phyloP scores from a whole-genome alignment of 768 basidiomycete species.

The Termitomyces sp. region DNA sequence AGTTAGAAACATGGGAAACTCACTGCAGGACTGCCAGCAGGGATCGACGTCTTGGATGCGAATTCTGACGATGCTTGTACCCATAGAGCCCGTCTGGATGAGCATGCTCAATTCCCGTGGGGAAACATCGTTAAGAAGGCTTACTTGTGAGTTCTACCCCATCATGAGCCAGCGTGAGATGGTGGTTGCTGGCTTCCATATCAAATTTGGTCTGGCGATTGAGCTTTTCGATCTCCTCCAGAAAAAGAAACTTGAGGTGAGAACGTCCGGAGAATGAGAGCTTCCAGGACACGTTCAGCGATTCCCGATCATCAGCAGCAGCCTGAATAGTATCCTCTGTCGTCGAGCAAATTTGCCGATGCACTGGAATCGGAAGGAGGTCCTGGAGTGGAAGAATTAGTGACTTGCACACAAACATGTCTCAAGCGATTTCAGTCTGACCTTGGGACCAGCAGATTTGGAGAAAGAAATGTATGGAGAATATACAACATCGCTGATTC shows the following conservation, averaged over 20 bases:
- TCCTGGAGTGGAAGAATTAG: conserved; percentile 2
- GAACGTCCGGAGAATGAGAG: conserved; percentile 25
- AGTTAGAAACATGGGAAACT: not conserved
- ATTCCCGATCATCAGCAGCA: conserved; percentile 15
- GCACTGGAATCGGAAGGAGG: conserved; percentile 16
- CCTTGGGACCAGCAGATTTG: conserved; percentile 25
- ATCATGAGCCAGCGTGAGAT: conserved; percentile 17
- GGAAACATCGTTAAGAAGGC: not conserved
- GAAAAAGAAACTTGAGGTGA: conserved; percentile 17
- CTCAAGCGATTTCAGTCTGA: conserved; percentile 1
- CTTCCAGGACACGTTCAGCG: conserved; percentile 30
- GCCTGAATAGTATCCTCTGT: not conserved
- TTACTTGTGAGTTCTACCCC: conserved; percentile 22
- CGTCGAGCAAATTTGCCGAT: conserved; percentile 23
- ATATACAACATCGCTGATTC: conserved; percentile 10
- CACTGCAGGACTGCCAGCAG: conserved; percentile 13
- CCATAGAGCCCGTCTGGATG: conserved; percentile 24
- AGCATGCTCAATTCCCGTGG: not conserved
- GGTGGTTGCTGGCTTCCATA: conserved; percentile 16
- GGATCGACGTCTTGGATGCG: conserved; percentile 26
- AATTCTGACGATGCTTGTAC: conserved; percentile 22
- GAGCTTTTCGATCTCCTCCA: conserved; percentile 10
- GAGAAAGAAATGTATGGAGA: conserved; percentile 17
- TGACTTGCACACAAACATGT: too few relatives aligned
- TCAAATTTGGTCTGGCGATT: conserved; percentile 11